These are phyloP conservation scores for Acacia melanoxylon DNA, from an alignment of 306 rosid species.

Conservation along the genomic window DNA sequence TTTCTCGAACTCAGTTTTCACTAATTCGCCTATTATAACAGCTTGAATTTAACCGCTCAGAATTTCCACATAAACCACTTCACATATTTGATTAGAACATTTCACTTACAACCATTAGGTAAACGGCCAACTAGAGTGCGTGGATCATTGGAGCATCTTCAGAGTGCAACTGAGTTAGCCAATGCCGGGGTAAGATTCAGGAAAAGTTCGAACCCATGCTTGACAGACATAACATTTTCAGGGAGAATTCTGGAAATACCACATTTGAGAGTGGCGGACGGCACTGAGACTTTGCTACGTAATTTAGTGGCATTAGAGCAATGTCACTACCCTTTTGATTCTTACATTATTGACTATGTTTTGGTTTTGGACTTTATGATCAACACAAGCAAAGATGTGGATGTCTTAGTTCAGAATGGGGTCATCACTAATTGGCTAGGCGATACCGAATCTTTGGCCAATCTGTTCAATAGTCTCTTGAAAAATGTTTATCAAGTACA, in stretches of 20 bases:
- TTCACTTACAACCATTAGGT: not conserved
- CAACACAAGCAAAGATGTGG: conserved; percentile 30
- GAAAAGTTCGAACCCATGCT: not conserved
- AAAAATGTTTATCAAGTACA: not conserved
- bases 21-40: conserved; percentile 21
- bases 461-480: not conserved
- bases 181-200: not conserved
- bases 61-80: not conserved
- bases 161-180: not conserved
- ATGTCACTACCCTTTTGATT: conserved; percentile 11
- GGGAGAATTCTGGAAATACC: not conserved
- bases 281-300: not conserved
- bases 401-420: not conserved
- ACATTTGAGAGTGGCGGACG: not conserved
- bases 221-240: not conserved
- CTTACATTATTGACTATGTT: conserved; percentile 32
- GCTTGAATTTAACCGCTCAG: not conserved
- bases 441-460: not conserved
- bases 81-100: no score
- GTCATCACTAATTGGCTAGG: not conserved
- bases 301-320: conserved; percentile 33
- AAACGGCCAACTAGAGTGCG: not conserved
- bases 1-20: conserved; percentile 12
- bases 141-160: not conserved
- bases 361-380: conserved; percentile 22